phyloP scores from a whole-genome alignment of 768 basidiomycete genomes.

The Boletus rubroflammeus region DNA sequence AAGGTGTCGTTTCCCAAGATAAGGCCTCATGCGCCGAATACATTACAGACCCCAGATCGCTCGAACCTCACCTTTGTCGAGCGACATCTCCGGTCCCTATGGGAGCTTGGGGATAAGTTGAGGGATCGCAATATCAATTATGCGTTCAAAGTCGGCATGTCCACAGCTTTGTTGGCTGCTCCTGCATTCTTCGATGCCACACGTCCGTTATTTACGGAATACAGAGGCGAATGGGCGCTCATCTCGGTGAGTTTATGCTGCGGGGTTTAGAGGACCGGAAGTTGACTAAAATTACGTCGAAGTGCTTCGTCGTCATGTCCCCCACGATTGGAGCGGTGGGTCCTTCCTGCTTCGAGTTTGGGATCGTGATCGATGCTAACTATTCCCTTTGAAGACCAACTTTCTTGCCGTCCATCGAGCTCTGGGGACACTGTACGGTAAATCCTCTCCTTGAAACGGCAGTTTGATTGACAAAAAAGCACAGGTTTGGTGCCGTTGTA shows the following conservation, averaged over 20 bases:
- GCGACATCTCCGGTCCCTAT: constrained; percentile 63
- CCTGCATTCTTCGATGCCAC: constrained; percentile 86
- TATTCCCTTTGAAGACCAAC: constrained; percentile 60
- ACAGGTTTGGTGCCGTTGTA: constrained; percentile 72
- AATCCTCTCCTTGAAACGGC: constrained; percentile 1
- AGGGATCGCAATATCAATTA: constrained; percentile 79
- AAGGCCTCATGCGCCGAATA: constrained; percentile 78
- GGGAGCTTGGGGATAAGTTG: constrained; percentile 64
- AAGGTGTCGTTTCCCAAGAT: constrained; percentile 78
- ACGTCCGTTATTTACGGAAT: constrained; percentile 73
- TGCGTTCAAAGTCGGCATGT: constrained; percentile 83
- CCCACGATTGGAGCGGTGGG: constrained; percentile 83
- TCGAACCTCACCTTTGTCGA: constrained; percentile 58
- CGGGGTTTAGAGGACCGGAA: constrained; percentile 13
- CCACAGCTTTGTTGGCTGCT: constrained; percentile 74
- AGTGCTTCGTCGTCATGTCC: constrained; percentile 90
- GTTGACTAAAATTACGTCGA: constrained; percentile 2
- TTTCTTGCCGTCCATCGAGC: constrained; percentile 79
- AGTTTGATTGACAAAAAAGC: constrained; percentile 5
- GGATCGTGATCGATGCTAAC: constrained; percentile 11
- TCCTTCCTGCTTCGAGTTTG: constrained; percentile 4
- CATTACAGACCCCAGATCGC: constrained; percentile 72
- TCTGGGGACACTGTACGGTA: constrained; percentile 74
- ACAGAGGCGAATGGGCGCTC: constrained; percentile 93
- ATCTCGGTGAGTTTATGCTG: constrained; percentile 62